Evolutionary conservation across 1,139 yeast species (phyloP).

Genomic region (Debaryomyces sp.): DNA sequence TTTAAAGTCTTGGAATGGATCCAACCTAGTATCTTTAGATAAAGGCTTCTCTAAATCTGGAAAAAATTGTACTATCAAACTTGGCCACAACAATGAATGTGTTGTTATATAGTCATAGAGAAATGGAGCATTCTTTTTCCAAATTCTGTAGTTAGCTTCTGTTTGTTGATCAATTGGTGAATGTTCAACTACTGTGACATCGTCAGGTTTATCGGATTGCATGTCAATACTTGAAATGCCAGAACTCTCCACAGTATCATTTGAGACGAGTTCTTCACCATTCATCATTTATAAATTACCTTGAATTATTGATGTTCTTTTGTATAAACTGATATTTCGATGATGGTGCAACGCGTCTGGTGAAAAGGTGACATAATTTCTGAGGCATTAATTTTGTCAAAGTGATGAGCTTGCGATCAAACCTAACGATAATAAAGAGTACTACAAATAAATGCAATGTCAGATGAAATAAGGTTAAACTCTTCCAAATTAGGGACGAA

Average conservation of each 20-base stretch:
- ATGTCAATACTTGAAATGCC: not conserved
- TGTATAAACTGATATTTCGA: not conserved
- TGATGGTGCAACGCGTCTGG: constrained; percentile 6
- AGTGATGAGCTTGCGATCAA: not conserved
- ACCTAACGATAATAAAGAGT: not conserved
- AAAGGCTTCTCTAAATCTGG: constrained; percentile 46
- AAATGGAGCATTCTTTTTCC: constrained; percentile 60
- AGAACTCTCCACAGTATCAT: not conserved
- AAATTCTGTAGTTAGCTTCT: constrained; percentile 43
- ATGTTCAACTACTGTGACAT: constrained; percentile 4
- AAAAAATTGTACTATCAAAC: constrained; percentile 54
- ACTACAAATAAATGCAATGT: constrained; percentile 19
- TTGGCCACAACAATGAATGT: constrained; percentile 56
- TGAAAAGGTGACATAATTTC: not conserved
- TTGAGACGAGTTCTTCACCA: not conserved
- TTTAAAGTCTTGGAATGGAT: constrained; percentile 2
- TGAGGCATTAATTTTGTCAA: constrained; percentile 5
- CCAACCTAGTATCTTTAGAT: constrained; percentile 1
- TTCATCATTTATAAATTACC: not conserved
- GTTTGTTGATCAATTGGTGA: constrained; percentile 28
- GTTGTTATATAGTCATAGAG: constrained; percentile 55
- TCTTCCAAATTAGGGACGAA: constrained; percentile 78
- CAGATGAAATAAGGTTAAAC: constrained; percentile 60
- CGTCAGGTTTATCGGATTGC: constrained; percentile 7
- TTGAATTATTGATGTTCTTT: not conserved